Evolutionary conservation across 345 rosid species (phyloP).

Genomic region (Geranium brycei): DNA sequence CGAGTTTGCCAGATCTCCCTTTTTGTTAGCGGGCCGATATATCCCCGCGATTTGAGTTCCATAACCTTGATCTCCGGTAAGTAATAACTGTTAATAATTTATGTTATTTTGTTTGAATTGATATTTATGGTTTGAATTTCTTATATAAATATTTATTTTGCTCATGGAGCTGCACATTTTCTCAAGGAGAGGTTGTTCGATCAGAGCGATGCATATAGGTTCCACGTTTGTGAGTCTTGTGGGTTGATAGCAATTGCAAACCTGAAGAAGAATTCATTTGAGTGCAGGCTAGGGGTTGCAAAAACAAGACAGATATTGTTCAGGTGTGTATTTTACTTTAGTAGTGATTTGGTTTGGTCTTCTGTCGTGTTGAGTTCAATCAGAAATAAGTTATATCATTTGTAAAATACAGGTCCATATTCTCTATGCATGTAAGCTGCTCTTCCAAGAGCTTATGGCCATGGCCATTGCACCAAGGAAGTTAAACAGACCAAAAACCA

Average conservation of each 20-base stretch:
- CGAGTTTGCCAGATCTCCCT: no score
- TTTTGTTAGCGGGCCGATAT: no score
- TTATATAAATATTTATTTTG: no score
- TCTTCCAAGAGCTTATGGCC: conserved; percentile 96
- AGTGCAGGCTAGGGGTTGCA: conserved; percentile 97
- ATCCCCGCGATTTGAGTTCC: no score
- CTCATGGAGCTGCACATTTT: conserved; percentile 91
- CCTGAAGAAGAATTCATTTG: conserved; percentile 79
- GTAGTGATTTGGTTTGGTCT: background rate
- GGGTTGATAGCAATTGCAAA: conserved; percentile 93
- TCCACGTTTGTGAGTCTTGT: conserved; percentile 82
- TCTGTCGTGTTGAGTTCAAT: background rate
- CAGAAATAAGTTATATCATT: background rate
- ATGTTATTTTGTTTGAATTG: no score
- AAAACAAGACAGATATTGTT: conserved; percentile 83
- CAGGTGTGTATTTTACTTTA: conserved; percentile 33
- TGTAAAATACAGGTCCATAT: conserved; percentile 52
- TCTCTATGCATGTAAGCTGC: conserved; percentile 86
- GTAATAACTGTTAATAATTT: no score
- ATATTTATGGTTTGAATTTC: no score
- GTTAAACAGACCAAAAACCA: conserved; percentile 31
- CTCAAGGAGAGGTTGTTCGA: conserved; percentile 91
- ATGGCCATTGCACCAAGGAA: conserved; percentile 96
- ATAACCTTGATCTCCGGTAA: no score
- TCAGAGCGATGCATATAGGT: conserved; percentile 94